These are phyloP conservation scores for Solanum lycopersicoides DNA, from an alignment of 257 asterid genomes.

Conservation along the genomic window DNA sequence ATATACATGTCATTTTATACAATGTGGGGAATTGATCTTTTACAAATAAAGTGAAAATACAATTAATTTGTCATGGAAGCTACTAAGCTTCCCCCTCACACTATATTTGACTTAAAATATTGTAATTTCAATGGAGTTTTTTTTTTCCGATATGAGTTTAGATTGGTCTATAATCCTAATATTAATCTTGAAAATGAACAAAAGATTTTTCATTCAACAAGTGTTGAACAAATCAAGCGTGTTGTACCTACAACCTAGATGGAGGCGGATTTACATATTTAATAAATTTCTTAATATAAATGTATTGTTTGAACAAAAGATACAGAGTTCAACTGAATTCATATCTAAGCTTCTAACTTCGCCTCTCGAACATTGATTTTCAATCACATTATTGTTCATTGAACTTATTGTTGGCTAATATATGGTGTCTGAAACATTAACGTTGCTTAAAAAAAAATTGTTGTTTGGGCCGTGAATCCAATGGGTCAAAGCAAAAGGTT, in stretches of 20 bases:
- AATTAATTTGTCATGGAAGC: too few species aligned
- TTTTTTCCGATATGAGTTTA: neutral
- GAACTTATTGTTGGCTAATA: neutral
- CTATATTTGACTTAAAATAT: neutral
- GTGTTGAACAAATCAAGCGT: neutral
- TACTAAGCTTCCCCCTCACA: too few species aligned
- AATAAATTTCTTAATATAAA: neutral
- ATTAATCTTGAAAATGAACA: neutral
- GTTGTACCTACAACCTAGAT: neutral
- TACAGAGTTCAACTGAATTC: accelerated
- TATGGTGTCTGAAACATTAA: neutral
- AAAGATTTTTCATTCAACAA: neutral
- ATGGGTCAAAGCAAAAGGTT: neutral
- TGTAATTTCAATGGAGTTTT: neutral
- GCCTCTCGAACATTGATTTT: neutral
- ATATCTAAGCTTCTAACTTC: neutral
- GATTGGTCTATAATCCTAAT: neutral
- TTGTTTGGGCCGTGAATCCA: neutral
- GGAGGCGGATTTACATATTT: neutral
- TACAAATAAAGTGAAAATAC: too few species aligned
- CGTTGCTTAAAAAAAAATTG: neutral
- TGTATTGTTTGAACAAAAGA: neutral
- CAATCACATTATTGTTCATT: neutral
- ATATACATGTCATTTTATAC: too few species aligned
- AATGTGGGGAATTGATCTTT: neutral